Evolutionary conservation across 495 filamentous ascomycete genomes (phyloP).

Genomic region (Xylaria venustula): DNA sequence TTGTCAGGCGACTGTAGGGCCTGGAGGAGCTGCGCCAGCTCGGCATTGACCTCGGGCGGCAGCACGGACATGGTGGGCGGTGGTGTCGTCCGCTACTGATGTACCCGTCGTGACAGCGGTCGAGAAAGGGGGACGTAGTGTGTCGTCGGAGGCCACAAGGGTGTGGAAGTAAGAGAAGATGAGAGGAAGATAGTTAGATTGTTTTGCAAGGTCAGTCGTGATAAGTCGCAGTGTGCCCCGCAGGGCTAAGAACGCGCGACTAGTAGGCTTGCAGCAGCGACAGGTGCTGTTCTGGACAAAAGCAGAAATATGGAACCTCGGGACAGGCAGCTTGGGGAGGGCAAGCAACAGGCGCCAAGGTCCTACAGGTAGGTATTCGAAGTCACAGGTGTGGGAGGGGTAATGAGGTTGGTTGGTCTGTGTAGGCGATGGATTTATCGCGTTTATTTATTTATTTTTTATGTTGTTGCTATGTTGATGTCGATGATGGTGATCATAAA

Average conservation of each 20-base stretch:
- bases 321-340: no score
- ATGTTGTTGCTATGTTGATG: neutral
- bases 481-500: neutral
- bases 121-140: constrained; percentile 8
- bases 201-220: constrained; percentile 8
- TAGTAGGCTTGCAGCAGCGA: neutral
- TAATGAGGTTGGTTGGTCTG: no score
- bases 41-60: constrained; percentile 73
- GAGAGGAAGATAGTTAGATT: neutral
- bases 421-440: no score
- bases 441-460: neutral
- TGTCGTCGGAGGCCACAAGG: neutral
- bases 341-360: no score
- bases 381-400: no score
- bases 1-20: constrained; percentile 92
- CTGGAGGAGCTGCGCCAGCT: constrained; percentile 81
- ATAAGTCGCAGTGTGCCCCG: constrained; percentile 23
- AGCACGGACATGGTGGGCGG: constrained; percentile 73
- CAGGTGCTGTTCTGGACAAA: neutral
- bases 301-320: neutral
- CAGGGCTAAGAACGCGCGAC: constrained; percentile 24
- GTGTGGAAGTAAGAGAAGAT: neutral
- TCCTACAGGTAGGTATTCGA: no score
- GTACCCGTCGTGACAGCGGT: neutral
- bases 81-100: constrained; percentile 1